Evolutionary conservation across 768 basidiomycete species (phyloP), one percentile per base, ranked within the genome.

Genomic region (Collybiopsis confluens): DNA sequence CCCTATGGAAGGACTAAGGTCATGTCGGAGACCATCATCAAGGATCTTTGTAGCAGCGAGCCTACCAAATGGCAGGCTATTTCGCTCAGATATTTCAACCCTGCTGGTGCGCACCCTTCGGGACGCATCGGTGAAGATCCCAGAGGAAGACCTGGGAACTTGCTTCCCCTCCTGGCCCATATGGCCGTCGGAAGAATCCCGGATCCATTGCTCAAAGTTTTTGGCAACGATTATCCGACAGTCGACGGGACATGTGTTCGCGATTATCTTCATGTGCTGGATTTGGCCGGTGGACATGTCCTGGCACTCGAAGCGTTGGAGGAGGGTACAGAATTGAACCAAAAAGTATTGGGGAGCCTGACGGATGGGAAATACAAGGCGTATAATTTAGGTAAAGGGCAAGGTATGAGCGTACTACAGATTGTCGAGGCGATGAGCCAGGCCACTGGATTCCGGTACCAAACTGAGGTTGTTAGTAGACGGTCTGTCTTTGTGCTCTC

Each of bases 151-250:
- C 97, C 97, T 6, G 93, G 90, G 51, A 99, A 99, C 69, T 78
- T 99, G 38, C 73, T 99, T 27, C 97, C 97, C 6, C 74, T 98
- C 8, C 82, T 98, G 36, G 90, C 93, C 6, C 93, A 96, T 43
- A 97, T 98, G 81, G 95, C 97, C 4, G 73, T 93, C 52, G 97
- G 96, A 27, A 85, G 93, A 46, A 81, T 92, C 59, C 79, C 84
- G 13, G 20, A 24, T 5, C 61, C 73, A 11, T 80, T 78, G 7
- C 65, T 87, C 30, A 87, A 90, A 65, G 90, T 99, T 4, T 99
- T 98, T 64, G 96, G 97, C 27, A 90, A 96, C 65, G 93, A 99
- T 70, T 99, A 97, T 69, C 93, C 95, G 20, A 99, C 97, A 0
- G 84, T 80, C 35, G 96, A 98, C 65, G 96, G 96, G 8, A 98